A percentile compares a stretch with the other conserved stretches of the same genome.
These are phyloP conservation scores for Linderina pennispora DNA, from an alignment of 192 early-diverging fungal genomes.

Conservation along the genomic window DNA sequence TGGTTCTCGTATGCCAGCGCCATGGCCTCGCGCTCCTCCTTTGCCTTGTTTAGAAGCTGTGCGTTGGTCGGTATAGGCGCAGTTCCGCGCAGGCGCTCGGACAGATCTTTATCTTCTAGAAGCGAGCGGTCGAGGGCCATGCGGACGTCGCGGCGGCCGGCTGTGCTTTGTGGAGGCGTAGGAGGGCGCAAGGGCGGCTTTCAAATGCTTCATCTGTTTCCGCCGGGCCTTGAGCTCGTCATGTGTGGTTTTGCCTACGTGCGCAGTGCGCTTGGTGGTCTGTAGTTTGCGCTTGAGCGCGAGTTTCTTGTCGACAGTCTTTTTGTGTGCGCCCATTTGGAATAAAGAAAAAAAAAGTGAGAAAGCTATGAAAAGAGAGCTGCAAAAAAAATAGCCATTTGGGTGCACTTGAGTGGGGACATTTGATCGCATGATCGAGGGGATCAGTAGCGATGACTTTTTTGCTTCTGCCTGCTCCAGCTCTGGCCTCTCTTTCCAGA, in stretches of 20 bases:
- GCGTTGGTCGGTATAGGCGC: slow-evolving; percentile 8
- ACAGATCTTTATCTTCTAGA: slow-evolving; percentile 1
- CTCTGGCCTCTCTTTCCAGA: too few relatives aligned
- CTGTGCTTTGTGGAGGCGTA: slow-evolving; percentile 27
- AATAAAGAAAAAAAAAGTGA: slow-evolving; percentile 1
- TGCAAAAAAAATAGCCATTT: neutral
- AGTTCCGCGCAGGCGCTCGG: slow-evolving; percentile 21
- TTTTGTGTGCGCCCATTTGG: slow-evolving; percentile 3
- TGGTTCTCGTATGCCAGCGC: slow-evolving; percentile 29
- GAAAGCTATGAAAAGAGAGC: neutral
- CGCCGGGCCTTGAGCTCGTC: neutral
- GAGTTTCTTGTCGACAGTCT: neutral
- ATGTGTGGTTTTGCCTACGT: neutral
- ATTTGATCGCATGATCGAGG: too few relatives aligned
- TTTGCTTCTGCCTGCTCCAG: too few relatives aligned
- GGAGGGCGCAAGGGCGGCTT: too few relatives aligned
- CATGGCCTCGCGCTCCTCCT: slow-evolving; percentile 17
- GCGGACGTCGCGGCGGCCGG: slow-evolving; percentile 22
- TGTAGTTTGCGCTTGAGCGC: slow-evolving; percentile 26
- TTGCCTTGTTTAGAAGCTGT: slow-evolving; percentile 13
- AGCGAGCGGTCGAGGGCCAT: slow-evolving; percentile 17
- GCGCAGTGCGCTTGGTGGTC: neutral
- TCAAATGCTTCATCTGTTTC: too few relatives aligned
- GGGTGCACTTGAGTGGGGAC: too few relatives aligned
- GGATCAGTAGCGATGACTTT: too few relatives aligned